A percentile compares a stretch with the other conserved stretches of the same genome.
Evolutionary conservation across 495 filamentous ascomycete species (phyloP).

Genomic region (Talaromyces stipitatus): DNA sequence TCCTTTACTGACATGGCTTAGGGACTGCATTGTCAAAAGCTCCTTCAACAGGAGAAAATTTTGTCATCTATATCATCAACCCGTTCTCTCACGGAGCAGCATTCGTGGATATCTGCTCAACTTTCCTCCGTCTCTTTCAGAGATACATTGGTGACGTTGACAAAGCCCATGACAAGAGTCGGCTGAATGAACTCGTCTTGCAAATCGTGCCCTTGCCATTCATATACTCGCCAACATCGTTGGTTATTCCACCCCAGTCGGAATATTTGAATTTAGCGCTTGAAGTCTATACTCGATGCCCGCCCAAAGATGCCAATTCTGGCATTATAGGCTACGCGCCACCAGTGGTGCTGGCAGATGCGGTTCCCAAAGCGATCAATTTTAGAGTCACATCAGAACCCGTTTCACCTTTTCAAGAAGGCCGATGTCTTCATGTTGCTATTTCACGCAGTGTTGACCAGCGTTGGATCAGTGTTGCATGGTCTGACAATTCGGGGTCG

Average conservation of each 20-base stretch:
- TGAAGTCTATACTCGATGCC: conserved; percentile 83
- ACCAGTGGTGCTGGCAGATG: conserved; percentile 67
- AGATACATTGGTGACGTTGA: conserved; percentile 48
- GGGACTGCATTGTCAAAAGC: conserved; percentile 36
- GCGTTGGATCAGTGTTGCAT: conserved; percentile 84
- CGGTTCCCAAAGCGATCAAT: conserved; percentile 62
- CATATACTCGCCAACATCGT: conserved; percentile 54
- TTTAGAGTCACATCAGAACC: conserved; percentile 62
- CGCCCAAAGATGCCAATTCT: conserved; percentile 39
- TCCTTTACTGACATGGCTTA: conserved; percentile 16
- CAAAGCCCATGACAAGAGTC: conserved; percentile 42
- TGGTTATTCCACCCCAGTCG: conserved; percentile 59
- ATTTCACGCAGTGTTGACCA: conserved; percentile 76
- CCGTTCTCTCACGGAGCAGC: conserved; percentile 56
- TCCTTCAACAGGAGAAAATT: conserved; percentile 46
- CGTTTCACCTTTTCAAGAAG: conserved; percentile 67
- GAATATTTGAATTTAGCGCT: conserved; percentile 64
- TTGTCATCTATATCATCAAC: conserved; percentile 85
- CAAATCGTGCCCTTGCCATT: conserved; percentile 74
- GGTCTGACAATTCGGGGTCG: conserved; percentile 77
- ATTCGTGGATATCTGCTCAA: conserved; percentile 68
- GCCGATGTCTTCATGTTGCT: conserved; percentile 77
- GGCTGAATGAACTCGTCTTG: conserved; percentile 63
- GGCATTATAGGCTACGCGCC: conserved; percentile 46
- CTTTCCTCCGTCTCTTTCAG: conserved; percentile 69